Evolutionary conservation across 2,329 filamentous ascomycete genomes (phyloP).

Genomic region (Epichloe sp.): DNA sequence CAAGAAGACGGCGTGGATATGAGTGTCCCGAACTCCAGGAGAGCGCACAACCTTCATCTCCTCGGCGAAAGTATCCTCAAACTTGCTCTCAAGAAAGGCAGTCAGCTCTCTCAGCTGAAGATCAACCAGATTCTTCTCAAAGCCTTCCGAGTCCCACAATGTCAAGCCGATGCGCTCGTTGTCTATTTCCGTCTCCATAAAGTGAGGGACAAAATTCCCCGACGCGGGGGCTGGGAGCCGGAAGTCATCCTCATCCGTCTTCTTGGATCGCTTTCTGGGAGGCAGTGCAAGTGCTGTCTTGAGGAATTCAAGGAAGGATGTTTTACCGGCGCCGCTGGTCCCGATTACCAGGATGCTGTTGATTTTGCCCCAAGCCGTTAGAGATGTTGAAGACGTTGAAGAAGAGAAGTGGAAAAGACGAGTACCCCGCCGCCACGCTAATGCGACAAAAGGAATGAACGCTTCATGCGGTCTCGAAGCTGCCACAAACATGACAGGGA

Average conservation of each 20-base stretch:
- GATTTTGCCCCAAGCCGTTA: conserved; percentile 2
- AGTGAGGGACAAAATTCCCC: conserved; percentile 73
- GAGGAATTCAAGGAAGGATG: conserved; percentile 92
- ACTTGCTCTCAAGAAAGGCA: conserved; percentile 90
- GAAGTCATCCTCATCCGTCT: conserved; percentile 45
- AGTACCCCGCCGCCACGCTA: not conserved
- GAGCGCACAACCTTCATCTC: conserved; percentile 96
- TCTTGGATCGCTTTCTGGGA: conserved; percentile 57
- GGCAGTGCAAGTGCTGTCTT: conserved; percentile 74
- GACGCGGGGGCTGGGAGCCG: conserved; percentile 37
- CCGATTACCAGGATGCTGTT: conserved; percentile 79
- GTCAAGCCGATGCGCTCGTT: conserved; percentile 84
- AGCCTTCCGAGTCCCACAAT: conserved; percentile 88
- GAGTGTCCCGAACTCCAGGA: conserved; percentile 85
- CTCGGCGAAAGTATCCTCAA: conserved; percentile 93
- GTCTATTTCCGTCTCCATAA: conserved; percentile 89
- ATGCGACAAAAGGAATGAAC: not conserved
- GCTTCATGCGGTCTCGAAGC: not conserved
- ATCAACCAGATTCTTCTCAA: conserved; percentile 92
- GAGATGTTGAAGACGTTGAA: not conserved
- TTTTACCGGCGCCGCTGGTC: conserved; percentile 79
- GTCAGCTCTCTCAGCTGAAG: conserved; percentile 86
- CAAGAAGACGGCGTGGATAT: conserved; percentile 92
- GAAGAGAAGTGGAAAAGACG: not conserved
- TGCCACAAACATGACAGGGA: not conserved